phyloP scores from a whole-genome alignment of 2,329 filamentous ascomycete species.

The Colletotrichum filicis region DNA sequence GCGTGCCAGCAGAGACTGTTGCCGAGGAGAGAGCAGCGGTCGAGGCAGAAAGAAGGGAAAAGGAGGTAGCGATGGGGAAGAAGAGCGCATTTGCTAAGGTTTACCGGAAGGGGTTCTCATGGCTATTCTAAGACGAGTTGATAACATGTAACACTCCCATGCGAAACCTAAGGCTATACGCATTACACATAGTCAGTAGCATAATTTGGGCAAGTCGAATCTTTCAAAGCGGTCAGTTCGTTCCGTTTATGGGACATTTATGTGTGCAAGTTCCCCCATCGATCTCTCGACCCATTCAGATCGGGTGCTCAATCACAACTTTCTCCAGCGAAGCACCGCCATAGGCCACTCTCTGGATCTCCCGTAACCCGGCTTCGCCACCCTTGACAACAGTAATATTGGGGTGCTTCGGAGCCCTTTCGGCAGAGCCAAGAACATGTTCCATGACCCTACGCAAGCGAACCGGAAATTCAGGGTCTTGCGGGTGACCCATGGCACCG shows the following conservation, averaged over 20 bases:
- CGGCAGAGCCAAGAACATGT: not conserved
- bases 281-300: not conserved
- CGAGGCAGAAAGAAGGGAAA: not conserved
- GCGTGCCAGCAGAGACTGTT: not conserved
- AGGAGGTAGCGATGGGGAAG: constrained; percentile 1
- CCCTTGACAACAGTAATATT: constrained; percentile 3
- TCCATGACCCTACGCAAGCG: not conserved
- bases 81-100: not conserved
- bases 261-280: too few relatives aligned
- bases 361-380: constrained; percentile 1
- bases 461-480: constrained; percentile 5
- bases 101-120: constrained; percentile 11
- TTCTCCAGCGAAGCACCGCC: constrained; percentile 13
- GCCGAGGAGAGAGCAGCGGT: not conserved
- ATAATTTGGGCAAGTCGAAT: too few relatives aligned
- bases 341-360: constrained; percentile 2
- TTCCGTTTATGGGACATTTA: too few relatives aligned
- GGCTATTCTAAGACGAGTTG: not conserved
- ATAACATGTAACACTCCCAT: not conserved
- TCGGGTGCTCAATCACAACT: constrained; percentile 14
- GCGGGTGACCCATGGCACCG: constrained; percentile 6
- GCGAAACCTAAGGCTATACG: too few relatives aligned
- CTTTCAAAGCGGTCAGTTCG: too few relatives aligned
- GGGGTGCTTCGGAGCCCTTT: constrained; percentile 8
- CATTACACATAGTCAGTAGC: too few relatives aligned